A percentile compares a stretch with the other conserved stretches of the same genome.
phyloP scores from a whole-genome alignment of 2,329 filamentous ascomycete genomes.

The Hypomyces perniciosus region DNA sequence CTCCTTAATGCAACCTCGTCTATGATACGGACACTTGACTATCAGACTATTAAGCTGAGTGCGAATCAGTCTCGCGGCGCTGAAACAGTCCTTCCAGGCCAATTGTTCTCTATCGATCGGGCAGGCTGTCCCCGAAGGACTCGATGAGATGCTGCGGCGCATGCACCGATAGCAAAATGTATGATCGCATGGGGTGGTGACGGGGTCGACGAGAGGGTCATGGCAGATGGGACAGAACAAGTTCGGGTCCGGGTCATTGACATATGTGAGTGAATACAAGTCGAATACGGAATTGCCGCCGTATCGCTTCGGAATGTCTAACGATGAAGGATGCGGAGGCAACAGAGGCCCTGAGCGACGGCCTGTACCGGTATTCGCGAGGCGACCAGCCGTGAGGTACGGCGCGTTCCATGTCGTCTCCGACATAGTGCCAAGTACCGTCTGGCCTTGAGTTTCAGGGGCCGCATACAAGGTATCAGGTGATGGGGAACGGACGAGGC shows the following conservation, averaged over 20 bases:
- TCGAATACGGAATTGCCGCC: slow-evolving; percentile 37
- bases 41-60: slow-evolving; percentile 56
- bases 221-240: slow-evolving; percentile 53
- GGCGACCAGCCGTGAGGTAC: slow-evolving; percentile 14
- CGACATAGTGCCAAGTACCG: slow-evolving; percentile 15
- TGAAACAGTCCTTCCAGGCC: slow-evolving; percentile 34
- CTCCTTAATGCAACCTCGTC: slow-evolving; percentile 44
- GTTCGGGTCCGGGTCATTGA: slow-evolving; percentile 39
- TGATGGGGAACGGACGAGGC: slow-evolving; percentile 33
- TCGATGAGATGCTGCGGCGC: slow-evolving; percentile 34
- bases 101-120: slow-evolving; percentile 51
- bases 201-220: slow-evolving; percentile 52
- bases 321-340: slow-evolving; percentile 32
- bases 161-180: slow-evolving; percentile 59
- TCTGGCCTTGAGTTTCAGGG: slow-evolving; percentile 20
- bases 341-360: slow-evolving; percentile 30
- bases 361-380: slow-evolving; percentile 20
- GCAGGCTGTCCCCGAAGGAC: slow-evolving; percentile 39
- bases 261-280: slow-evolving; percentile 40
- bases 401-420: slow-evolving; percentile 13
- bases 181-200: slow-evolving; percentile 58
- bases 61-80: slow-evolving; percentile 42
- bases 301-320: slow-evolving; percentile 33
- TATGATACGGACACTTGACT: slow-evolving; percentile 52
- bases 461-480: slow-evolving; percentile 30